Percentiles rank a stretch among this genome's conserved stretches.
Evolutionary conservation across 306 rosid genomes (phyloP).

Genomic region (Vigna hirtella): DNA sequence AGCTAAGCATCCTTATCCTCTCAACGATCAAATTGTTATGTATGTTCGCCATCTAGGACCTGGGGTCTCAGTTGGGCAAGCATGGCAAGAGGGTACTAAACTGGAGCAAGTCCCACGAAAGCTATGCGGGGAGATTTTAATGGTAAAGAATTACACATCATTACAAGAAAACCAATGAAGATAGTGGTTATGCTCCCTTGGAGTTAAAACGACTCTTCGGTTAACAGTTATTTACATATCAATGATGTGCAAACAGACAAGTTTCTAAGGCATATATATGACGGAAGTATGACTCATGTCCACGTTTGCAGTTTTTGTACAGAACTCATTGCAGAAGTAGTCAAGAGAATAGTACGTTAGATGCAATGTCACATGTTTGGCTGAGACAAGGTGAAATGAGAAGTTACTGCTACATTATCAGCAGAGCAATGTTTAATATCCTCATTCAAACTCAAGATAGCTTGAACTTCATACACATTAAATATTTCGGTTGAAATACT

Average conservation of each 20-base stretch:
- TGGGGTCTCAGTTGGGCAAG: slow-evolving; percentile 81
- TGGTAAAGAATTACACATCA: slow-evolving; percentile 67
- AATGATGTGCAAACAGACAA: background rate
- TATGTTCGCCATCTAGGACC: slow-evolving; percentile 78
- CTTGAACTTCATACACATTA: slow-evolving; percentile 28
- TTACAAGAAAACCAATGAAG: slow-evolving; percentile 37
- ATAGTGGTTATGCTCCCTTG: slow-evolving; percentile 9
- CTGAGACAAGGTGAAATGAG: slow-evolving; percentile 24
- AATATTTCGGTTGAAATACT: slow-evolving; percentile 20
- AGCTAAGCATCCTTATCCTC: slow-evolving; percentile 81
- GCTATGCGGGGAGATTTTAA: slow-evolving; percentile 73
- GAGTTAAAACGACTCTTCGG: slow-evolving; percentile 20
- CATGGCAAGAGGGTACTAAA: slow-evolving; percentile 93
- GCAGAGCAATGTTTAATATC: slow-evolving; percentile 8
- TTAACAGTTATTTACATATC: slow-evolving; percentile 14
- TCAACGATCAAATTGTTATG: slow-evolving; percentile 75
- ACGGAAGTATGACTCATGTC: slow-evolving; percentile 22
- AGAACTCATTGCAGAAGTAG: slow-evolving; percentile 30
- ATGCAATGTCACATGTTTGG: slow-evolving; percentile 5
- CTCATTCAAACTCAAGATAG: background rate
- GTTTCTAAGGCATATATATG: slow-evolving; percentile 22
- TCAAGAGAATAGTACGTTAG: slow-evolving; percentile 17
- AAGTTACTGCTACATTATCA: slow-evolving; percentile 14
- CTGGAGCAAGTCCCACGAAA: slow-evolving; percentile 79
- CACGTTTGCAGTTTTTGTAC: slow-evolving; percentile 32